phyloP scores from a whole-genome alignment of 371 early-diverging fungal genomes.

The Actinomortierella ambigua region DNA sequence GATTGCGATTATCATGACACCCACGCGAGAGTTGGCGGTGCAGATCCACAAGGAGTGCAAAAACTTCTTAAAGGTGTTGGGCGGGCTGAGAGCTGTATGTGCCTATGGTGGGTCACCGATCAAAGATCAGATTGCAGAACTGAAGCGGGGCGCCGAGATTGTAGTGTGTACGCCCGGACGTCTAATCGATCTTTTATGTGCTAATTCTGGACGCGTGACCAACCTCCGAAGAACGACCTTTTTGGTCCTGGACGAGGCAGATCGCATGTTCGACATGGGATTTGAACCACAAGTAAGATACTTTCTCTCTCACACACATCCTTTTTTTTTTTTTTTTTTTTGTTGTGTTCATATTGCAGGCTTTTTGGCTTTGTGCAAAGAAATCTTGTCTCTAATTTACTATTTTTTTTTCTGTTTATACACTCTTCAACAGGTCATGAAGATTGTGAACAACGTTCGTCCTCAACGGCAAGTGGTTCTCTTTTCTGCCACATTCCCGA shows the following conservation, averaged over 20 bases:
- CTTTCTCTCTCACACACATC: too few relatives aligned
- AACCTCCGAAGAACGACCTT: constrained; percentile 94
- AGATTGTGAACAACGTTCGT: constrained; percentile 96
- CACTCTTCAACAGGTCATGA: constrained; percentile 68
- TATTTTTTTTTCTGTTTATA: background rate
- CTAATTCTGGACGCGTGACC: constrained; percentile 95
- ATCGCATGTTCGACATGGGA: constrained; percentile 98
- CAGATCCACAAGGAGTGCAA: constrained; percentile 96
- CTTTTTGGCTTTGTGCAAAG: background rate
- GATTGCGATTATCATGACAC: constrained; percentile 96
- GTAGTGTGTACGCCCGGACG: constrained; percentile 99
- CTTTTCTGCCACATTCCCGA: constrained; percentile 97
- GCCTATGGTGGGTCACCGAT: constrained; percentile 99
- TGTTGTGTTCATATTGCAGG: background rate
- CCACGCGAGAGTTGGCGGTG: constrained; percentile 98
- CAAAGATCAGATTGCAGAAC: constrained; percentile 97
- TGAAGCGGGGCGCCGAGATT: constrained; percentile 98
- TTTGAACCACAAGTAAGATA: constrained; percentile 96
- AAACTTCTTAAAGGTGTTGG: constrained; percentile 82
- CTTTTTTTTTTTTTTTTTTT: background rate
- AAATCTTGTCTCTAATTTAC: background rate
- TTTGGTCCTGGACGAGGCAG: constrained; percentile 99
- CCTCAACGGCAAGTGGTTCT: constrained; percentile 92
- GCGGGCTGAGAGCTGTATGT: constrained; percentile 75
- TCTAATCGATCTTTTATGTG: constrained; percentile 98